Conservation (phyloP, 306 rosid species). For the Oemleria cerasiformis region DNA sequence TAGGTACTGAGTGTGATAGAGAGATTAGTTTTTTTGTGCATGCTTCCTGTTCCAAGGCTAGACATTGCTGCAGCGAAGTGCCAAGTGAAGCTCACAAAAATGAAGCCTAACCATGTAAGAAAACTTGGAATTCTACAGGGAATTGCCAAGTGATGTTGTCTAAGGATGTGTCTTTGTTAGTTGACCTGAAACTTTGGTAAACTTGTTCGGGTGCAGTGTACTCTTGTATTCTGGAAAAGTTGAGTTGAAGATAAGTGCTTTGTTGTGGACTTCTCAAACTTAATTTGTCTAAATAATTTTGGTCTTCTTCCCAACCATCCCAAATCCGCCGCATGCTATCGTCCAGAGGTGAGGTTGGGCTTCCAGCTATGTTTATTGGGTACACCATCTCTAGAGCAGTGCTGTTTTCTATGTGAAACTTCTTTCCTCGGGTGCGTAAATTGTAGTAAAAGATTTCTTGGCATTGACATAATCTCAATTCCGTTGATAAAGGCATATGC, state of each 20-base stretch:
- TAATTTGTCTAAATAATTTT: not conserved
- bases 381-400: slow-evolving; percentile 19
- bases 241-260: not conserved
- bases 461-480: slow-evolving; percentile 25
- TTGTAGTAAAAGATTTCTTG: slow-evolving; percentile 16
- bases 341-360: not conserved
- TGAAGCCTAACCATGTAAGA: slow-evolving; percentile 30
- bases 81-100: slow-evolving; percentile 26
- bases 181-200: slow-evolving; percentile 13
- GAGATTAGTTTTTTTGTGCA: slow-evolving; percentile 10
- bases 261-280: not conserved
- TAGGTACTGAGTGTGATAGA: slow-evolving; percentile 18
- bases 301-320: not conserved
- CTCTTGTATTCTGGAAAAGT: not conserved
- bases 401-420: not conserved
- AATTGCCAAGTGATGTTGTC: slow-evolving; percentile 34
- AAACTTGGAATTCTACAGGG: slow-evolving; percentile 27
- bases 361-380: slow-evolving; percentile 26
- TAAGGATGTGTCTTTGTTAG: not conserved
- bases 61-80: slow-evolving; percentile 10
- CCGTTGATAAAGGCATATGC: slow-evolving; percentile 21
- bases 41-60: not conserved
- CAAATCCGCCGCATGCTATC: slow-evolving; percentile 28
- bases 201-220: slow-evolving; percentile 20
- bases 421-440: too few species aligned